Percentiles rank a stretch among this genome's conserved stretches.
Conservation (phyloP, 139 green algal genomes). For the Microglena sp. region DNA sequence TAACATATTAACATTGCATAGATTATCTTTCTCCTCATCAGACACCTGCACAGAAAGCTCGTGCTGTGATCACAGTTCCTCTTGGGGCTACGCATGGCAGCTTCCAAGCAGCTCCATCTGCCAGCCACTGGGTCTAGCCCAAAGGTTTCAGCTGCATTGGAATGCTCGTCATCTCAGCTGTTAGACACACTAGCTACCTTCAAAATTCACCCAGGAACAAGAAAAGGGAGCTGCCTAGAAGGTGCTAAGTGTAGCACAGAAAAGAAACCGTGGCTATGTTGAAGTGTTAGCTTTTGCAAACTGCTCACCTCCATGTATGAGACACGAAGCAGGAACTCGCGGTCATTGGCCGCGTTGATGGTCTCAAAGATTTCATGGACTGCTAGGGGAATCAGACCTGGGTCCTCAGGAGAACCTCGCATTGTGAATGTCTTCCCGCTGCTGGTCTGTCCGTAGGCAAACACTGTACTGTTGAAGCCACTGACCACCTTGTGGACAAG, state of each 20-base stretch:
- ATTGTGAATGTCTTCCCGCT: slow-evolving; percentile 96
- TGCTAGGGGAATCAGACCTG: slow-evolving; percentile 77
- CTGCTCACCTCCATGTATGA: slow-evolving; percentile 93
- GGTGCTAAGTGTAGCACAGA: too few relatives aligned
- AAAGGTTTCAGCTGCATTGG: not conserved
- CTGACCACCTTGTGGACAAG: slow-evolving; percentile 70
- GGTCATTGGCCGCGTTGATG: slow-evolving; percentile 23
- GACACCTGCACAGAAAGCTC: too few relatives aligned
- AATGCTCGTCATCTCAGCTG: not conserved
- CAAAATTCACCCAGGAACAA: too few relatives aligned
- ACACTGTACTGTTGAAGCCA: slow-evolving; percentile 87
- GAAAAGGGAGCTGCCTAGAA: too few relatives aligned
- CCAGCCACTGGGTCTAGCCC: too few relatives aligned
- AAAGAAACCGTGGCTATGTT: not conserved
- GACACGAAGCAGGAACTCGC: slow-evolving; percentile 88
- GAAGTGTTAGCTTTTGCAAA: slow-evolving; percentile 1
- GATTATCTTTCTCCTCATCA: too few relatives aligned
- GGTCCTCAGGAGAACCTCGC: slow-evolving; percentile 50
- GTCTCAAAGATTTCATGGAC: slow-evolving; percentile 40
- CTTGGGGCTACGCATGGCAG: too few relatives aligned
- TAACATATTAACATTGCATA: too few relatives aligned
- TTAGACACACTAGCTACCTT: not conserved
- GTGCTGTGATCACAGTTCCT: too few relatives aligned
- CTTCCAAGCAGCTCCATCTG: too few relatives aligned
- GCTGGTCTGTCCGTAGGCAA: slow-evolving; percentile 94